A percentile compares a stretch with the other conserved stretches of the same genome.
Conservation (phyloP, 352 stramenopile species). For the Discostella stelligera region DNA sequence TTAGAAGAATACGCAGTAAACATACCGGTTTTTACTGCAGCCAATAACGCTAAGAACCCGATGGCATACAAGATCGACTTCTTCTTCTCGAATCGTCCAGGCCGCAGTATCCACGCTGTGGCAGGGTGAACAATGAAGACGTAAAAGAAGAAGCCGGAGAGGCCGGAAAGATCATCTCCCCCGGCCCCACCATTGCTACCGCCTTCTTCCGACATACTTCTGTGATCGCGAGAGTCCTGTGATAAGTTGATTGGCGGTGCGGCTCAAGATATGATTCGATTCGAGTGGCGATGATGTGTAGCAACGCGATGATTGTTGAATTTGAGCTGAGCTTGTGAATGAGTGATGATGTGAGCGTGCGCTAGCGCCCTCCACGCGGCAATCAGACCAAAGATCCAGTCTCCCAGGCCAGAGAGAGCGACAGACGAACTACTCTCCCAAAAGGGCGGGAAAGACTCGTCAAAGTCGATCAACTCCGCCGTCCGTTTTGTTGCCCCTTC, state of each 20-base stretch:
- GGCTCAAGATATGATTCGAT: too few relatives aligned
- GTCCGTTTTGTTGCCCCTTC: too few relatives aligned
- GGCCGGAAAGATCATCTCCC: conserved; percentile 73
- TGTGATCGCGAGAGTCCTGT: not conserved
- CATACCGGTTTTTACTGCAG: conserved; percentile 89
- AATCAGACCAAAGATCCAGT: too few relatives aligned
- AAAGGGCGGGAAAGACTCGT: too few relatives aligned
- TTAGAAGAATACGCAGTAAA: conserved; percentile 14
- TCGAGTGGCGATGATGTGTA: too few relatives aligned
- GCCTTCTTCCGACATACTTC: conserved; percentile 45
- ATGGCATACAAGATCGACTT: conserved; percentile 93
- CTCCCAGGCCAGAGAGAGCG: too few relatives aligned
- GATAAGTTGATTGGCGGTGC: not conserved
- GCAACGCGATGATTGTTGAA: not conserved
- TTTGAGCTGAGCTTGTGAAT: not conserved
- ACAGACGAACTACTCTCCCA: too few relatives aligned
- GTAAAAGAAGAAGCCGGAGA: conserved; percentile 87
- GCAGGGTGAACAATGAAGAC: conserved; percentile 88
- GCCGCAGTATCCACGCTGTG: conserved; percentile 93
- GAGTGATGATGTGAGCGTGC: not conserved
- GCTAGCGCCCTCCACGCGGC: too few relatives aligned
- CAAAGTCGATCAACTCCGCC: too few relatives aligned
- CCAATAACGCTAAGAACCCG: conserved; percentile 89
- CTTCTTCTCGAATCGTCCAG: conserved; percentile 90
- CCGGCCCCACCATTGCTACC: conserved; percentile 30